These are phyloP conservation scores for Pythium phragmitis DNA, from an alignment of 352 stramenopile species.

Conservation along the genomic window DNA sequence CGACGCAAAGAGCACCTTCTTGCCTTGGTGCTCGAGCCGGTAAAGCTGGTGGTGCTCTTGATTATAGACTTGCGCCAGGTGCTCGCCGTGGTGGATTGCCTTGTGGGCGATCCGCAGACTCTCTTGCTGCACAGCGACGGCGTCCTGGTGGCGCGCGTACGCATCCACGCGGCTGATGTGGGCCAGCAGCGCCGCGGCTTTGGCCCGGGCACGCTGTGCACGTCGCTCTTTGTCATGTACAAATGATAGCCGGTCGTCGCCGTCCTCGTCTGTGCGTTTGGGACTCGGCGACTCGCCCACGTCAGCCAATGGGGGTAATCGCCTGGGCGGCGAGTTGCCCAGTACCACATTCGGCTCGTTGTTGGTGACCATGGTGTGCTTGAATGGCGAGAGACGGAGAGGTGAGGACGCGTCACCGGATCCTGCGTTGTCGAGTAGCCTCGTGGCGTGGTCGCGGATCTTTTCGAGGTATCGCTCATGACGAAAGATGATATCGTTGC, in stretches of 20 bases:
- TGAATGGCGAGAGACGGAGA: background rate
- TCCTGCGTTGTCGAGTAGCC: constrained; percentile 3
- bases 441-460: constrained; percentile 33
- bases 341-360: constrained; percentile 19
- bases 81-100: constrained; percentile 40
- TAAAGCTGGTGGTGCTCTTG: constrained; percentile 40
- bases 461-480: constrained; percentile 52
- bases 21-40: constrained; percentile 38
- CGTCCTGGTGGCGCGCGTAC: constrained; percentile 43
- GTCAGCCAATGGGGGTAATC: constrained; percentile 7
- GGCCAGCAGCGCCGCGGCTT: constrained; percentile 36
- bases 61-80: constrained; percentile 43
- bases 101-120: constrained; percentile 44
- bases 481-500: constrained; percentile 40
- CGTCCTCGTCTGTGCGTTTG: background rate
- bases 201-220: constrained; percentile 36
- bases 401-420: background rate
- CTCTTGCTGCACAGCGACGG: constrained; percentile 33
- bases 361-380: constrained; percentile 15
- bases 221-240: constrained; percentile 49
- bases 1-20: constrained; percentile 23
- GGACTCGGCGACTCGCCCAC: background rate
- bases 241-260: constrained; percentile 40
- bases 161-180: constrained; percentile 55
- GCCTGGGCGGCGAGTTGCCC: constrained; percentile 11